Percentiles rank a stretch among this genome's conserved stretches.
Conservation (phyloP, 352 stramenopile species). For the Globisporangium sylvaticum region DNA sequence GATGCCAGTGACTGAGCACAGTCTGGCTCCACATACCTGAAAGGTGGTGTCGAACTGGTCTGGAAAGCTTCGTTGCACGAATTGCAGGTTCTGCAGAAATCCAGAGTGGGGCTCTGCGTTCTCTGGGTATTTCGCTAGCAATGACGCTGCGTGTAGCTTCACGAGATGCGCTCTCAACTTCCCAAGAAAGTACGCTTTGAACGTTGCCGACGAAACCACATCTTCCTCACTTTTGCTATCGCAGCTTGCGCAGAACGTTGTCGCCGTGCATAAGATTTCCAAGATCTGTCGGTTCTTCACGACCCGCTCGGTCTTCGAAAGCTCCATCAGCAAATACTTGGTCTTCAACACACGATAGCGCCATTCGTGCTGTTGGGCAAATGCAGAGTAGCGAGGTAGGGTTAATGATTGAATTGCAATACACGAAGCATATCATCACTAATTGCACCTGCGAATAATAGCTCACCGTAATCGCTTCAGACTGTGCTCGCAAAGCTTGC, state of each 20-base stretch:
- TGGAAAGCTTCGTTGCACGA: slow-evolving; percentile 41
- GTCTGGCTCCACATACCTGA: slow-evolving; percentile 28
- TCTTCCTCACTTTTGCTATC: not conserved
- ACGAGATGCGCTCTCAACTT: slow-evolving; percentile 51
- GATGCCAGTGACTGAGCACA: not conserved
- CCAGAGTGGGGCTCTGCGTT: slow-evolving; percentile 13
- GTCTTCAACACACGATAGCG: slow-evolving; percentile 43
- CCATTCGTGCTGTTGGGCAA: slow-evolving; percentile 29
- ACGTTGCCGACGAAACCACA: slow-evolving; percentile 6
- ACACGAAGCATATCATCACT: not conserved
- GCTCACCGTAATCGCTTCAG: not conserved
- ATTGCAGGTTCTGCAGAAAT: slow-evolving; percentile 48
- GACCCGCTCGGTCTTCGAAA: slow-evolving; percentile 34
- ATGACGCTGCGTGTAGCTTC: slow-evolving; percentile 45
- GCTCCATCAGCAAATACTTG: slow-evolving; percentile 48
- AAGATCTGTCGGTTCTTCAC: slow-evolving; percentile 38
- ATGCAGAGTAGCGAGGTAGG: slow-evolving; percentile 4
- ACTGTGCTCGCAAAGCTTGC: slow-evolving; percentile 20
- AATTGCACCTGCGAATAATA: not conserved
- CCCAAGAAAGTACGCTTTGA: slow-evolving; percentile 46
- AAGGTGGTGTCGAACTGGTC: slow-evolving; percentile 44
- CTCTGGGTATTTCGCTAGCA: slow-evolving; percentile 23
- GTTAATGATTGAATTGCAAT: not conserved
- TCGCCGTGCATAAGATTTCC: slow-evolving; percentile 45
- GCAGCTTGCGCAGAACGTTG: slow-evolving; percentile 27